phyloP scores from a whole-genome alignment of 192 early-diverging fungal genomes.

The Pecoramyces ruminantium region DNA sequence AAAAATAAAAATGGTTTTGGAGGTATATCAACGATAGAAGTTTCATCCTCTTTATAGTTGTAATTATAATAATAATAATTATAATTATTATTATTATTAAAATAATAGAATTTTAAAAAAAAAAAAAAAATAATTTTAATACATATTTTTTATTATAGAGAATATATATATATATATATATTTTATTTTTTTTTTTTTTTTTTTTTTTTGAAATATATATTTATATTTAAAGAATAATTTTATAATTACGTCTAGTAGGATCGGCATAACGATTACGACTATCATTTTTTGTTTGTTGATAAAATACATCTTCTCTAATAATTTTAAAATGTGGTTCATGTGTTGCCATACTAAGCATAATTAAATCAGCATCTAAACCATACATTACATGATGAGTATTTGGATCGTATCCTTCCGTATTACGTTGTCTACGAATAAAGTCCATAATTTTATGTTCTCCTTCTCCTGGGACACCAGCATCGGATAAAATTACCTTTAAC shows the following conservation, averaged over 20 bases:
- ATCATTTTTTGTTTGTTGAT: neutral
- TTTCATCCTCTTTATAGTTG: neutral
- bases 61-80: neutral
- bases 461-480: constrained; percentile 1
- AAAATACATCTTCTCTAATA: constrained; percentile 4
- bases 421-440: constrained; percentile 2
- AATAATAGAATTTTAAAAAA: too few relatives aligned
- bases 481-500: neutral
- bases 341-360: constrained; percentile 4
- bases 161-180: neutral
- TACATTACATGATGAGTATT: constrained; percentile 4
- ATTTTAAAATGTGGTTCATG: constrained; percentile 5
- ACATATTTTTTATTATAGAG: too few relatives aligned
- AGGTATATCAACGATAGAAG: neutral
- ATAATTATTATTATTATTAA: too few relatives aligned
- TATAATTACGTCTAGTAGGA: neutral
- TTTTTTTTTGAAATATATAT: too few relatives aligned
- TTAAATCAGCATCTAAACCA: constrained; percentile 6
- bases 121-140: too few relatives aligned
- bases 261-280: neutral
- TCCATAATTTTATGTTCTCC: constrained; percentile 7
- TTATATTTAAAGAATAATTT: neutral
- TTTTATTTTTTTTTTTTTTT: too few relatives aligned
- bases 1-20: constrained; percentile 67
- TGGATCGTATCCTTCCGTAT: neutral